Evolutionary conservation across 2,329 filamentous ascomycete species (phyloP), one percentile per base, ranked within the genome.

Genomic region (Rachicladosporium sp.): DNA sequence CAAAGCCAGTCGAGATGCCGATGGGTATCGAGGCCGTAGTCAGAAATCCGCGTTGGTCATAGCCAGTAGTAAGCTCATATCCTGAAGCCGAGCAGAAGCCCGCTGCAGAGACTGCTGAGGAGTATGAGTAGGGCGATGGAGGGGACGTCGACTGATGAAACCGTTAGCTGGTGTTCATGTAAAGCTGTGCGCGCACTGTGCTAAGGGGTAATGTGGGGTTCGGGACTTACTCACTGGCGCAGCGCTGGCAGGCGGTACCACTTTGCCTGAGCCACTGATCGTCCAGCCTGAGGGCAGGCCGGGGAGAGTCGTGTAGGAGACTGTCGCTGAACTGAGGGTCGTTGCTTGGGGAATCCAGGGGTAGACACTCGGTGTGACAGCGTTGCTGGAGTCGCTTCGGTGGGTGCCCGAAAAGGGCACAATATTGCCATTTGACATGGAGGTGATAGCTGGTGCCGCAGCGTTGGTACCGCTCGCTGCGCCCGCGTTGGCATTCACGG

Each of bases 201-300:
- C 37, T 42, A 35, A 35, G 37, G 44, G 5, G 12, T n/a, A 32
- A 19, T 33, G 50, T 19, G 15, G 15, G 15, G 5, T 5, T 19
- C 3, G 15, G 29, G 31, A 19, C 76, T 73, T 74, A 78, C 74
- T 75, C 67, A 77, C 73, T 67, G 71, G 69, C 54, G 75, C 76
- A 65, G 76, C 75, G 31, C 35, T 35, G 62, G 71, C 75, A 49
- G 77, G 73, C 56, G 82, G 82, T 55, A 86, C 70, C 53, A 91
- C 78, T 67, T 88, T 89, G 57, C 85, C 84, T 50, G 77, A 74
- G 45, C 78, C 69, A 37, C 79, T 84, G 42, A 91, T 83, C 45
- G 78, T 73, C 85, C 85, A 94, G 43, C 83, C 85, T 52, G 71
- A 75, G 31, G 88, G 86, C 43, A 93, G 75, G 46, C 74, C 72